Evolutionary conservation across 805 yeast species (phyloP).

Genomic region (Candida oleophila): DNA sequence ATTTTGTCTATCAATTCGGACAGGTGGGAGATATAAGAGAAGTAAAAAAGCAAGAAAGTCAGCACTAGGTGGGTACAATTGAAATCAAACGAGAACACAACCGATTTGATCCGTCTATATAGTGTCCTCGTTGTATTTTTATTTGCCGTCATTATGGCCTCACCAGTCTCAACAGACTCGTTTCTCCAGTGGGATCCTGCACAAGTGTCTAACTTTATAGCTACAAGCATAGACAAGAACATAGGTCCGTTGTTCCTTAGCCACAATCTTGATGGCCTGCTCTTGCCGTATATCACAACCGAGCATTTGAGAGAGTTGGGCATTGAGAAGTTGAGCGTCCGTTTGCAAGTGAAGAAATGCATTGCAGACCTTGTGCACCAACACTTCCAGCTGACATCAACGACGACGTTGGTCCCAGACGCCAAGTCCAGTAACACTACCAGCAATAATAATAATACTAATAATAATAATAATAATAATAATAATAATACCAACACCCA

Average conservation of each 20-base stretch:
- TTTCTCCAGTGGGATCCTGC: slow-evolving; percentile 46
- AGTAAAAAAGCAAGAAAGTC: not conserved
- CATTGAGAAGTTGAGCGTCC: slow-evolving; percentile 47
- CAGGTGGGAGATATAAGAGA: not conserved
- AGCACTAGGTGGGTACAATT: too few relatives aligned
- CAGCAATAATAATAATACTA: not conserved
- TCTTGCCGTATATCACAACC: slow-evolving; percentile 65
- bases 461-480: not conserved
- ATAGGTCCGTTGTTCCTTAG: slow-evolving; percentile 40
- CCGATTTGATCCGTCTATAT: too few relatives aligned
- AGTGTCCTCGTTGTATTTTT: not conserved
- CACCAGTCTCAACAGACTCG: slow-evolving; percentile 25
- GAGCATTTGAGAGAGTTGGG: slow-evolving; percentile 77
- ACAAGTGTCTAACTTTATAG: slow-evolving; percentile 38
- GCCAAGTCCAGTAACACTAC: not conserved
- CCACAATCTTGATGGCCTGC: slow-evolving; percentile 71
- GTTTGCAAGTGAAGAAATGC: slow-evolving; percentile 60
- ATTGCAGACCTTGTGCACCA: slow-evolving; percentile 52
- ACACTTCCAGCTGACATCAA: slow-evolving; percentile 20
- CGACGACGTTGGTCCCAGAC: slow-evolving; percentile 1
- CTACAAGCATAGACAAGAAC: slow-evolving; percentile 7
- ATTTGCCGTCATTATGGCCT: slow-evolving; percentile 11
- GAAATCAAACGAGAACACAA: too few relatives aligned
- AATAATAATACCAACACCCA: not conserved
- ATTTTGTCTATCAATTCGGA: not conserved